Conservation (phyloP, 345 rosid species). For the Angophora floribunda region DNA sequence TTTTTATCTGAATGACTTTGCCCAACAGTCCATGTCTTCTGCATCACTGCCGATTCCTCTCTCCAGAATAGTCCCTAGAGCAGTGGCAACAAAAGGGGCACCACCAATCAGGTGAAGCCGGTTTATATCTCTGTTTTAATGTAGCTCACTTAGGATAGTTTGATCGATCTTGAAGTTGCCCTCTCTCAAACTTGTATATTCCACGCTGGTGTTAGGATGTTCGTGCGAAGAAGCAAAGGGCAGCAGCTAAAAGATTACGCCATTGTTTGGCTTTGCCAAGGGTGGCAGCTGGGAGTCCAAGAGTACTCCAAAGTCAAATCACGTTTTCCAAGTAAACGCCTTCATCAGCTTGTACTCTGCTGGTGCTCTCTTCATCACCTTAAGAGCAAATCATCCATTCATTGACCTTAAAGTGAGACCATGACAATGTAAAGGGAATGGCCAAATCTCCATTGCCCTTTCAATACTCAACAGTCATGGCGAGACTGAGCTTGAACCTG, state of each 20-base stretch:
- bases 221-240: neutral
- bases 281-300: neutral
- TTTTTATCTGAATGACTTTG: conserved; percentile 43
- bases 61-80: conserved; percentile 19
- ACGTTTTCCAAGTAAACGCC: neutral
- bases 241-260: neutral
- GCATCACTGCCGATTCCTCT: conserved; percentile 25
- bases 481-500: neutral
- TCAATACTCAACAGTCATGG: neutral
- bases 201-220: neutral
- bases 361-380: neutral
- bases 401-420: neutral
- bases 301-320: neutral
- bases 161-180: neutral
- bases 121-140: neutral
- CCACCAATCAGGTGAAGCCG: conserved; percentile 30
- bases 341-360: neutral
- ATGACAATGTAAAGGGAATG: neutral
- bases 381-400: neutral
- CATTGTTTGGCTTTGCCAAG: neutral
- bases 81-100: conserved; percentile 20
- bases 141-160: neutral
- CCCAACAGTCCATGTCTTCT: conserved; percentile 27
- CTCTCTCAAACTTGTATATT: neutral
- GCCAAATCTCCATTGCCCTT: neutral